phyloP scores from a whole-genome alignment of 2,329 filamentous ascomycete genomes.

The Apiospora rasikravindrae region DNA sequence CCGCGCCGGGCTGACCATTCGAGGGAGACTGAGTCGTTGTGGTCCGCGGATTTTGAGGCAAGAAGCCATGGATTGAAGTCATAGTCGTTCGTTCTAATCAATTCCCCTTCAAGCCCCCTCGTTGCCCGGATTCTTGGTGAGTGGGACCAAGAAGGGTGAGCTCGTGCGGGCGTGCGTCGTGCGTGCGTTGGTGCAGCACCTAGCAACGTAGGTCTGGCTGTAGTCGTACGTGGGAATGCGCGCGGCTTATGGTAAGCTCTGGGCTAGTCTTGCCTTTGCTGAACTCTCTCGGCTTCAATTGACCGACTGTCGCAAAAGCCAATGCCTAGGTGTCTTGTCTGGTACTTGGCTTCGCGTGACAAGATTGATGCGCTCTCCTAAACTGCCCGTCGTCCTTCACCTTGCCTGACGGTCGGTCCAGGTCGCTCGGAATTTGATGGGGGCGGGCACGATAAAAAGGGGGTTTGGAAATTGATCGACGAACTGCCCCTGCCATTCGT shows the following conservation, averaged over 20 bases:
- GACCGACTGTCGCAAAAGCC: conserved; percentile 1
- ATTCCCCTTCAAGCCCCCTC: not conserved
- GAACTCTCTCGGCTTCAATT: conserved; percentile 15
- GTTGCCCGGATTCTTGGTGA: not conserved
- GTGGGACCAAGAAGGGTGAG: not conserved
- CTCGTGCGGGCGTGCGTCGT: not conserved
- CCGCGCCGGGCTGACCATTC: conserved; percentile 29
- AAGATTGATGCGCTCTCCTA: not conserved
- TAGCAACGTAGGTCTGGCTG: not conserved
- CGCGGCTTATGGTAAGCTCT: conserved; percentile 1
- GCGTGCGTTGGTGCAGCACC: conserved; percentile 1
- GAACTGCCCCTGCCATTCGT: conserved; percentile 13
- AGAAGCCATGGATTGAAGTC: conserved; percentile 46
- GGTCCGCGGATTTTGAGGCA: conserved; percentile 50
- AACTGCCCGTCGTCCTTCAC: not conserved
- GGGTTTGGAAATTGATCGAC: conserved; percentile 15
- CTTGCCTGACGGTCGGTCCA: not conserved
- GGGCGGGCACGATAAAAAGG: conserved; percentile 13
- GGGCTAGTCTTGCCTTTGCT: conserved; percentile 7
- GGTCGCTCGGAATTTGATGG: not conserved
- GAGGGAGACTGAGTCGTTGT: conserved; percentile 44
- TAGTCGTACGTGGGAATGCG: not conserved
- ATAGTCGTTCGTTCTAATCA: conserved; percentile 32
- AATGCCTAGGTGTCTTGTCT: not conserved
- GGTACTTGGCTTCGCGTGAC: not conserved